A percentile compares a stretch with the other conserved stretches of the same genome.
These are phyloP conservation scores for Blastocystis sp. DNA, from an alignment of 352 stramenopile species.

Conservation along the genomic window DNA sequence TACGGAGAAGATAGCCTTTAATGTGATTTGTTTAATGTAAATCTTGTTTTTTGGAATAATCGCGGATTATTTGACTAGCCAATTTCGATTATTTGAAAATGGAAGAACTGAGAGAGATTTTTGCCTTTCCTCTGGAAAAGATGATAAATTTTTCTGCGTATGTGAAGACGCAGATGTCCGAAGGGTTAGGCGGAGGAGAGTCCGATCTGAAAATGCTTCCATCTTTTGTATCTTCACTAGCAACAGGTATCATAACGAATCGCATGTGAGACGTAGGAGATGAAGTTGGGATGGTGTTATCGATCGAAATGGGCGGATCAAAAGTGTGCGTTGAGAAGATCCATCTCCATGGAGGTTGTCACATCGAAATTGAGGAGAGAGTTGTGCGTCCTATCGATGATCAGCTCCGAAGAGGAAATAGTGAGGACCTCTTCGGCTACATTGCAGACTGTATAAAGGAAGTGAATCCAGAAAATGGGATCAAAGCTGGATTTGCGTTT, in stretches of 20 bases:
- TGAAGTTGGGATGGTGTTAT: slow-evolving; percentile 25
- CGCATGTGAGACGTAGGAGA: neutral
- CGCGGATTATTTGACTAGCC: neutral
- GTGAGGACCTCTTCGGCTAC: neutral
- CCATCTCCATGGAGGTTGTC: neutral
- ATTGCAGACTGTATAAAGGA: slow-evolving; percentile 1
- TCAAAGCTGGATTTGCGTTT: slow-evolving; percentile 65
- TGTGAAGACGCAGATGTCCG: neutral
- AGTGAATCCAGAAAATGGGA: slow-evolving; percentile 35
- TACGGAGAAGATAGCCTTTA: slow-evolving; percentile 36
- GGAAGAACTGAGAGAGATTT: neutral
- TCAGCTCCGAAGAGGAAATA: neutral
- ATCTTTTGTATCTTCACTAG: slow-evolving; percentile 13
- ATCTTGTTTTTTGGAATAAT: slow-evolving; percentile 22
- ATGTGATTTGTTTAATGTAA: slow-evolving; percentile 52
- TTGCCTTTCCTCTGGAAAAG: slow-evolving; percentile 28
- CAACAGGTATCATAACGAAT: neutral
- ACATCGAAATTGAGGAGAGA: neutral
- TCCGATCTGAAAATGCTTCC: slow-evolving; percentile 48
- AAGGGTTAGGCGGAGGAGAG: neutral
- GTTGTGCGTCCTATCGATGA: neutral
- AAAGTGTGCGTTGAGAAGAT: slow-evolving; percentile 26
- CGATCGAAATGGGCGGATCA: neutral
- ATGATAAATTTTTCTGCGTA: neutral
- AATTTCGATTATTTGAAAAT: neutral